A percentile compares a stretch with the other conserved stretches of the same genome.
Evolutionary conservation across 1,139 yeast genomes (phyloP).

Genomic region (Candida gigantensis): DNA sequence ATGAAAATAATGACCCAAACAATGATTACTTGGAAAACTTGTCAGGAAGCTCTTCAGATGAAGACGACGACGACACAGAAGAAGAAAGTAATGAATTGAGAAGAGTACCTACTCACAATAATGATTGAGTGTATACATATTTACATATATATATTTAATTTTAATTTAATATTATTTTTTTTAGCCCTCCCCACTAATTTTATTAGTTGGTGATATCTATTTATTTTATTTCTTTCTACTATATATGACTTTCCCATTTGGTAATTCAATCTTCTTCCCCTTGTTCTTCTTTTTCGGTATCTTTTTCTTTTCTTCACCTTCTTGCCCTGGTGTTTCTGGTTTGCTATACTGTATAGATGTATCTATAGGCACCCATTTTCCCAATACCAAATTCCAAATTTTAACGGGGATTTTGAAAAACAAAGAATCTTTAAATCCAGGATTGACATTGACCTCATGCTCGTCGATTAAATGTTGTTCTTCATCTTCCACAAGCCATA

Average conservation of each 20-base stretch:
- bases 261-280: conserved; percentile 52
- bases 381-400: conserved; percentile 49
- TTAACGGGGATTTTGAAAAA: conserved; percentile 47
- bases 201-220: neutral
- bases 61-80: conserved; percentile 21
- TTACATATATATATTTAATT: conserved; percentile 2
- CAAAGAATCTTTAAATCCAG: conserved; percentile 57
- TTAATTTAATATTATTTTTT: conserved; percentile 1
- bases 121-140: conserved; percentile 21
- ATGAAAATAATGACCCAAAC: conserved; percentile 19
- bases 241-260: conserved; percentile 62
- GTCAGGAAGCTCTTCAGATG: conserved; percentile 42
- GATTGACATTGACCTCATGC: conserved; percentile 35
- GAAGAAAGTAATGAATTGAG: conserved; percentile 31
- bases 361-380: conserved; percentile 34
- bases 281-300: conserved; percentile 34
- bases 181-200: too few species aligned
- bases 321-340: conserved; percentile 13
- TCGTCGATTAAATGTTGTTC: conserved; percentile 36
- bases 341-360: conserved; percentile 22
- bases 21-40: conserved; percentile 36
- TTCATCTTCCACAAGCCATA: conserved; percentile 59
- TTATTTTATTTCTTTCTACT: conserved; percentile 32
- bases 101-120: conserved; percentile 42
- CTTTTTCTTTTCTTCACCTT: conserved; percentile 20